Base-by-base conservation (phyloP, 2,329 filamentous ascomycete genomes). In the Colletotrichum chlorophyti region DNA sequence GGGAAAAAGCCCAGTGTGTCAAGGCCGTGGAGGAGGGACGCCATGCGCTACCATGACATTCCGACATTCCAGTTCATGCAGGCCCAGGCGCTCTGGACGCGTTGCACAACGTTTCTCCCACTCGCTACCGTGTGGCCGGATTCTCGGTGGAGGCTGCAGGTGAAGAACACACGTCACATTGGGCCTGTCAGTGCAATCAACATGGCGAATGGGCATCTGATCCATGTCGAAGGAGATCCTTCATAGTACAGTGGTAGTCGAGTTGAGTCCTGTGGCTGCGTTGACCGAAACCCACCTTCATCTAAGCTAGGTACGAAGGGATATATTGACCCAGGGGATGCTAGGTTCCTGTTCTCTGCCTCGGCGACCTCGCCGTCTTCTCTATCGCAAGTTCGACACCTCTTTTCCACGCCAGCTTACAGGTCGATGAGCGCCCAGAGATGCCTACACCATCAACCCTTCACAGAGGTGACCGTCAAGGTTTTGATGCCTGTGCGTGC, bases 101-200 rank as follows among this genome's bases (percentile, higher is more conserved):
- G n/a, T n/a, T n/a, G 51, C 15, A 37, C 34, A 63, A 63, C 59
- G 62, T 67, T 65, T 35, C 53, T 60, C 12, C n/a, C 23, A 50
- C 32, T 58, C 58, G 58, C 42, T 60, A 60, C 58, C 58, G 23
- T 52, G n/a, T 29, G 15, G 32, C 24, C 53, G 58, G 58, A 64
- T 66, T 58, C 63, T 60, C 62, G 61, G 65, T 65, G 68, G 66
- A 62, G 53, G 24, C 57, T 54, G 53, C 61, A 67, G 57, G 53
- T 19, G 29, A 47, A 37, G 53, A 53, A 53, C 48, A 63, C 53
- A 45, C 35, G 49, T 53, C 62, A 61, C 63, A 61, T 47, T 38
- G 27, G 40, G 43, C 32, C n/a, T 21, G 21, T n/a, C n/a, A n/a
- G n/a, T n/a, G n/a, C n/a, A n/a, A n/a, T n/a, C n/a, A n/a, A n/a